Evolutionary conservation across 805 yeast genomes (phyloP).

Genomic region (Hanseniaspora meyeri): DNA sequence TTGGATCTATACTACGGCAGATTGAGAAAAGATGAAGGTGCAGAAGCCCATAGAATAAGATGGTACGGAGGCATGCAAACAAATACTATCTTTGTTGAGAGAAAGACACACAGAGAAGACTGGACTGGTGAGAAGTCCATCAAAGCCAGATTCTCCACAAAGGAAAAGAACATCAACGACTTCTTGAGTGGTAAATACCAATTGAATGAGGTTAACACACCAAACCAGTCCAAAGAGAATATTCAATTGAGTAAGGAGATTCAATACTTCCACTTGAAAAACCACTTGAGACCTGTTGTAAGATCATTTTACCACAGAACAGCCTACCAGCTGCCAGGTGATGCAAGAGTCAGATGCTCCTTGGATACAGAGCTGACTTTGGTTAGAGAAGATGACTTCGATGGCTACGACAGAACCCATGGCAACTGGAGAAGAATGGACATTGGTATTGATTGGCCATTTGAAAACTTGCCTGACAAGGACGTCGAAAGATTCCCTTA

Average conservation of each 20-base stretch:
- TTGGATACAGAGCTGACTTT: conserved; percentile 92
- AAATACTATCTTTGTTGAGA: conserved; percentile 85
- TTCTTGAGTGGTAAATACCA: conserved; percentile 71
- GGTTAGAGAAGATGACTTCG: conserved; percentile 96
- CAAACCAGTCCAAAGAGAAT: conserved; percentile 58
- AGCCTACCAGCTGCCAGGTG: conserved; percentile 98
- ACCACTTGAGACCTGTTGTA: conserved; percentile 81
- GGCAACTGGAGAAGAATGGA: conserved; percentile 98
- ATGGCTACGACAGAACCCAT: conserved; percentile 78
- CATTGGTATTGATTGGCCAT: conserved; percentile 96
- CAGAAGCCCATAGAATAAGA: conserved; percentile 93
- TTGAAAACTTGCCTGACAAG: conserved; percentile 64
- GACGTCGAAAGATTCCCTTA: conserved; percentile 93
- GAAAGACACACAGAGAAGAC: conserved; percentile 97
- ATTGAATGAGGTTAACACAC: conserved; percentile 49
- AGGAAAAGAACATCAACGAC: conserved; percentile 79
- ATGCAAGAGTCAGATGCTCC: conserved; percentile 96
- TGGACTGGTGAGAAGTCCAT: conserved; percentile 99
- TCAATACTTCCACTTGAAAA: conserved; percentile 77
- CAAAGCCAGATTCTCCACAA: conserved; percentile 86
- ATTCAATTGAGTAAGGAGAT: conserved; percentile 75
- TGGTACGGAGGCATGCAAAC: conserved; percentile 98
- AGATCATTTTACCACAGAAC: conserved; percentile 96
- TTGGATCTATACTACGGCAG: conserved; percentile 91
- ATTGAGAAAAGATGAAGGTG: conserved; percentile 93